Base-by-base conservation (phyloP, 768 basidiomycete genomes). In the Trametes cubensis region DNA sequence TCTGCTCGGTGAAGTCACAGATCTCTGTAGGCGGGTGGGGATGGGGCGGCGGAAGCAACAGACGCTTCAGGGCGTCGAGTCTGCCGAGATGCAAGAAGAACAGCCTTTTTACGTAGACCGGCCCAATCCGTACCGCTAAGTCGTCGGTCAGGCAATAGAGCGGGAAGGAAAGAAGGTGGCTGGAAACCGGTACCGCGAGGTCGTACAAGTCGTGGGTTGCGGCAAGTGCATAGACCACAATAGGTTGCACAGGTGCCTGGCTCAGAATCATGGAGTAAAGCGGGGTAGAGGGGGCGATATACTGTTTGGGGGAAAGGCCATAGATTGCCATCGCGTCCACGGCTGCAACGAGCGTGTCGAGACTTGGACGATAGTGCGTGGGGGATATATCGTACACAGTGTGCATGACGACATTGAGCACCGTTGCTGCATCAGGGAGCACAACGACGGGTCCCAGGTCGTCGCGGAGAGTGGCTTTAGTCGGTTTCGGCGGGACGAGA, bases 51-150 rank as follows among this genome's bases (percentile, higher is more conserved):
- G 87, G 83, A 6, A 89, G 78, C 15, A 94, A 78, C 21, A 92
- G 82, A 34, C 89, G 84, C 71, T 93, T 94, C 34, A 94, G 80
- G 11, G 91, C 91, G 62, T 94, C 92, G 3, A 85, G 79, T 28
- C 92, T 87, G 11, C 92, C 91, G 68, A 92, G 87, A 68, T 94
- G 92, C 25, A 94, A 77, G 71, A 90, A 92, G 73, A 94, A 92
- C 28, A 94, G 79, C 34, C 88, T 85, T 68, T 90, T 92, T 64
- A 94, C 77, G 69, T 94, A 94, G 21, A 85, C 74, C 2, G 92
- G 82, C 8, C 91, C 90, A 54, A 94, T 92, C 45, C 78, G 80
- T 49, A 80, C 77, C 5, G 85, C 88, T 74, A 85, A 80, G 49
- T 86, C 86, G 70, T 94, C 92, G 3, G 87, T 85, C 48, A 94